Percentiles rank a stretch among this genome's conserved stretches.
Evolutionary conservation across 2,329 filamentous ascomycete species (phyloP).

Genomic region (Cytospora paraplurivora): DNA sequence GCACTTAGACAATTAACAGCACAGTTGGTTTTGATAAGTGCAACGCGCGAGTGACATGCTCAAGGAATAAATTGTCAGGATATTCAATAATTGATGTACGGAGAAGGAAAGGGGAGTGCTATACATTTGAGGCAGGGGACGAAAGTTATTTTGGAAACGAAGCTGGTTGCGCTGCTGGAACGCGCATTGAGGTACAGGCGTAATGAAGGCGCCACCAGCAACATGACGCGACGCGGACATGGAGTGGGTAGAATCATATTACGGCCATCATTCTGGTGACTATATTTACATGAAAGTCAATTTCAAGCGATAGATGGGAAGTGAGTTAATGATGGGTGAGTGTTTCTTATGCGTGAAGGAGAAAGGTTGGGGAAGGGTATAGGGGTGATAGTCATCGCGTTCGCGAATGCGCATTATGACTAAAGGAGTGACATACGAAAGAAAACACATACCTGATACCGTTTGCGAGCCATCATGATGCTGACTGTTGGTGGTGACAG

Average conservation of each 20-base stretch:
- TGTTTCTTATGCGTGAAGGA: neutral
- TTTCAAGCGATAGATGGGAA: neutral
- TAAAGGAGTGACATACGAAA: neutral
- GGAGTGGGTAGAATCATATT: neutral
- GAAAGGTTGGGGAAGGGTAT: neutral
- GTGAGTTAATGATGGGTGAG: neutral
- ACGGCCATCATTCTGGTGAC: neutral
- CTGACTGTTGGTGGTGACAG: neutral
- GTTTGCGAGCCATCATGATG: neutral
- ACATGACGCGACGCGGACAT: neutral
- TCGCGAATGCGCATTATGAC: neutral
- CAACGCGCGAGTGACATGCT: too few relatives aligned
- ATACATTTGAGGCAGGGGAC: neutral
- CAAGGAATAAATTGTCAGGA: neutral
- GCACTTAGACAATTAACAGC: neutral
- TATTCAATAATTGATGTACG: neutral
- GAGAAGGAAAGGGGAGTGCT: neutral
- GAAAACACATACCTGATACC: neutral
- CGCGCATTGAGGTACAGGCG: neutral
- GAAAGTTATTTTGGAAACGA: neutral
- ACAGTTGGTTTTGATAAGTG: neutral
- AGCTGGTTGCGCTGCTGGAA: neutral
- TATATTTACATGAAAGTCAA: neutral
- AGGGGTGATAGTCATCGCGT: neutral
- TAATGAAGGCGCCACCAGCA: neutral